Evolutionary conservation across 345 rosid genomes (phyloP).

Genomic region (Hibiscus mutabilis): DNA sequence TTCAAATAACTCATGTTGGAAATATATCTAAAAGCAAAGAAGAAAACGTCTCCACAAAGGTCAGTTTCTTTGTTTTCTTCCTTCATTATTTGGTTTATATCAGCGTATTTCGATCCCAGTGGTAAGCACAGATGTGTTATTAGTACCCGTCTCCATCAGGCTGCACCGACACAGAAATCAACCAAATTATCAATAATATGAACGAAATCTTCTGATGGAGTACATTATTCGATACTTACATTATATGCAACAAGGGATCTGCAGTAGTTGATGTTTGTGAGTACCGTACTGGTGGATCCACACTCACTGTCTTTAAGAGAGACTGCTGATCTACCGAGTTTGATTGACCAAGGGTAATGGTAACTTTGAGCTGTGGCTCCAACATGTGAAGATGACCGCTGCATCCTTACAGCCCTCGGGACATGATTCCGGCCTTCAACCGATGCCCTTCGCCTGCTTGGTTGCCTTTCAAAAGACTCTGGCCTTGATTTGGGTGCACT

Average conservation of each 20-base stretch:
- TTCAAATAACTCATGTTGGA: slow-evolving; percentile 8
- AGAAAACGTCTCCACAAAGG: neutral
- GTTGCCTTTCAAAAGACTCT: slow-evolving; percentile 64
- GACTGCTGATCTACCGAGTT: slow-evolving; percentile 66
- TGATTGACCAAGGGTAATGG: slow-evolving; percentile 67
- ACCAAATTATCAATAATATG: neutral
- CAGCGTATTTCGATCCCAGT: neutral
- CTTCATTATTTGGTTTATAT: neutral
- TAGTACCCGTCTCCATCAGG: slow-evolving; percentile 23
- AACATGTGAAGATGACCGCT: slow-evolving; percentile 74
- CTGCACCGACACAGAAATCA: slow-evolving; percentile 21
- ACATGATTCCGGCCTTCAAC: slow-evolving; percentile 63
- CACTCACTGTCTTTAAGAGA: slow-evolving; percentile 77
- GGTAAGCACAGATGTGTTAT: neutral
- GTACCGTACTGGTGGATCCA: slow-evolving; percentile 74
- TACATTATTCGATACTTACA: slow-evolving; percentile 23
- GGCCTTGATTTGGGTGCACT: slow-evolving; percentile 80
- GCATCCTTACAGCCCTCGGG: slow-evolving; percentile 73
- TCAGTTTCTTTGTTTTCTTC: slow-evolving; percentile 8
- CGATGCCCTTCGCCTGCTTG: slow-evolving; percentile 51
- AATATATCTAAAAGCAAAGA: neutral
- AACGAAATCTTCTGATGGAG: neutral
- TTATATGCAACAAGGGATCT: slow-evolving; percentile 45
- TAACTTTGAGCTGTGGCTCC: slow-evolving; percentile 51
- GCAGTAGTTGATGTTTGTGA: slow-evolving; percentile 63